Conservation (phyloP, 768 basidiomycete genomes). For the Tulasnella sp. region DNA sequence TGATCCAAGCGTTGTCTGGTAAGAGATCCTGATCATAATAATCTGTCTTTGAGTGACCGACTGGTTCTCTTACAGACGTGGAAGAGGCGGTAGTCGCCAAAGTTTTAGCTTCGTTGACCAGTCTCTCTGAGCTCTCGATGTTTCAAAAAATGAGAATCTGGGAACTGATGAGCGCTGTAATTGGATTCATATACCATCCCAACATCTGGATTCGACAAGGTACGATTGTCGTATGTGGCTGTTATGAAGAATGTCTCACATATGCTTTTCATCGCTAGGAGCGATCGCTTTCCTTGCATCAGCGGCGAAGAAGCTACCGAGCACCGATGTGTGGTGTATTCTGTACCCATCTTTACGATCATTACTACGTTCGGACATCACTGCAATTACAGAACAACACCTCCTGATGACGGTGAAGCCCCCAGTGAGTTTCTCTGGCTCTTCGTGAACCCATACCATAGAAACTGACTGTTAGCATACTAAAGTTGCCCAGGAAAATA, state of each 20-base stretch:
- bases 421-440: slow-evolving; percentile 41
- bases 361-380: slow-evolving; percentile 72
- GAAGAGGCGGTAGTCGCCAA: slow-evolving; percentile 90
- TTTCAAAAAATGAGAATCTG: slow-evolving; percentile 94
- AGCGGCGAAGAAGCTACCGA: slow-evolving; percentile 65
- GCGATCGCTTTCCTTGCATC: slow-evolving; percentile 80
- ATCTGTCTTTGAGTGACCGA: background rate
- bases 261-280: slow-evolving; percentile 33
- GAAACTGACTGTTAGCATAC: background rate
- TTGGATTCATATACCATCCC: slow-evolving; percentile 89
- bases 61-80: slow-evolving; percentile 44
- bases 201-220: slow-evolving; percentile 94
- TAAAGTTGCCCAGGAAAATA: slow-evolving; percentile 49
- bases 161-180: slow-evolving; percentile 81
- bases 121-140: slow-evolving; percentile 76
- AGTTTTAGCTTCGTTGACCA: slow-evolving; percentile 77
- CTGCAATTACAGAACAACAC: slow-evolving; percentile 55
- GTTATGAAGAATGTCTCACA: background rate
- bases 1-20: slow-evolving; percentile 94
- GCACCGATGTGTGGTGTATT: slow-evolving; percentile 93
- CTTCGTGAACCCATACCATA: background rate
- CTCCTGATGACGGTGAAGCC: slow-evolving; percentile 65
- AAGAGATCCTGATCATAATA: slow-evolving; percentile 18
- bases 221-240: slow-evolving; percentile 22
- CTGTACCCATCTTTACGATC: slow-evolving; percentile 83